Percentiles rank a stretch among this genome's conserved stretches.
These are phyloP conservation scores for Naganishia sp. DNA, from an alignment of 1,284 basidiomycete species.

Conservation along the genomic window DNA sequence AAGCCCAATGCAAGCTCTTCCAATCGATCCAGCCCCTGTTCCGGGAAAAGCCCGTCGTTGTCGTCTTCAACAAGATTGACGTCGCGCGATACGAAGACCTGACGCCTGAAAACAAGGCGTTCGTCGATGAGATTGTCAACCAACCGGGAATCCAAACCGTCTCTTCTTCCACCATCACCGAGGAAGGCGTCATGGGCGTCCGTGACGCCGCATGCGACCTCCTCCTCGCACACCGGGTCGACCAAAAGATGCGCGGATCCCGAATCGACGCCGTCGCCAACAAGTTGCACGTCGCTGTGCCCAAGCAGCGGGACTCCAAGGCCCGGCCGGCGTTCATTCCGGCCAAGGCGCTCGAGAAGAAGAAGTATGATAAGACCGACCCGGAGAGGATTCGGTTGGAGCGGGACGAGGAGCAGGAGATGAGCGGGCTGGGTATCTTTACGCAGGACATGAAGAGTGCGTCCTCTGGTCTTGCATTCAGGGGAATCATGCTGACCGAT, in stretches of 20 bases:
- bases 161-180: slow-evolving; percentile 86
- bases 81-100: slow-evolving; percentile 82
- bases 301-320: slow-evolving; percentile 80
- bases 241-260: slow-evolving; percentile 86
- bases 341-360: slow-evolving; percentile 68
- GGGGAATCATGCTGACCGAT: background rate
- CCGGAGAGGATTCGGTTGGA: slow-evolving; percentile 70
- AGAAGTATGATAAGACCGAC: slow-evolving; percentile 84
- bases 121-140: slow-evolving; percentile 82
- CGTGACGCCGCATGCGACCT: slow-evolving; percentile 90
- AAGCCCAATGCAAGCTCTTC: slow-evolving; percentile 94
- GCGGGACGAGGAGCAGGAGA: slow-evolving; percentile 69
- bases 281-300: slow-evolving; percentile 88
- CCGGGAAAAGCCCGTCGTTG: slow-evolving; percentile 81
- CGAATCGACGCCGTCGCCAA: slow-evolving; percentile 89
- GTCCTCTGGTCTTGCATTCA: slow-evolving; percentile 40
- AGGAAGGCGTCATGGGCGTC: slow-evolving; percentile 93
- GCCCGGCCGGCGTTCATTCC: slow-evolving; percentile 83
- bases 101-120: slow-evolving; percentile 67
- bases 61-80: slow-evolving; percentile 96
- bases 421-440: slow-evolving; percentile 81
- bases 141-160: slow-evolving; percentile 65
- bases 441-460: slow-evolving; percentile 84
- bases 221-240: slow-evolving; percentile 87
- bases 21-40: slow-evolving; percentile 97